Evolutionary conservation across 176 grass and related monocot genomes (phyloP).

Genomic region (Bromus sterilis): DNA sequence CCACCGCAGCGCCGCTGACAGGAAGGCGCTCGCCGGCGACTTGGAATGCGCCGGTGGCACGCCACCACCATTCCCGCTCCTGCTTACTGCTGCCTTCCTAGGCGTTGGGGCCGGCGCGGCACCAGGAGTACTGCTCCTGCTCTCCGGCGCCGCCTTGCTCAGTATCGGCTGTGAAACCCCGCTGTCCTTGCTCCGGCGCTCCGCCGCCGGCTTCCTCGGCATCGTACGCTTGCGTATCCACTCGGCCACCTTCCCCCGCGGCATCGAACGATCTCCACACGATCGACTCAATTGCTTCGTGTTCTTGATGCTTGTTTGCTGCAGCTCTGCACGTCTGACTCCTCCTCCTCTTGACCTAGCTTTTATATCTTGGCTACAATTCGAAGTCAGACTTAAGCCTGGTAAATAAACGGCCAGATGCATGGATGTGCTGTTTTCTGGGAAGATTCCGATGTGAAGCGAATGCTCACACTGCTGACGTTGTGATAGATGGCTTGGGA

Average conservation of each 20-base stretch:
- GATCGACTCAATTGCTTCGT: too few relatives aligned
- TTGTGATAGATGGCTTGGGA: background rate
- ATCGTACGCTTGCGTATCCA: slow-evolving; percentile 30
- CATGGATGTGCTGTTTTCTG: background rate
- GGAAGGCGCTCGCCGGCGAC: background rate
- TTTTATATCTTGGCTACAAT: too few relatives aligned
- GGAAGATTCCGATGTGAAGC: slow-evolving; percentile 12
- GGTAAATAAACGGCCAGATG: too few relatives aligned
- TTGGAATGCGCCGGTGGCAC: background rate
- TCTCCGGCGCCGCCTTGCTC: background rate
- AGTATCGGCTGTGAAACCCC: background rate
- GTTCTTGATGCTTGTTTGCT: background rate
- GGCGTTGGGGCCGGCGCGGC: too few relatives aligned
- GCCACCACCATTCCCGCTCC: too few relatives aligned
- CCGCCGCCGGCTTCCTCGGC: background rate
- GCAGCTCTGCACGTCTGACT: background rate
- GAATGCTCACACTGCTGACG: background rate
- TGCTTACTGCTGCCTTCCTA: too few relatives aligned
- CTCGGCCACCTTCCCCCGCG: slow-evolving; percentile 11
- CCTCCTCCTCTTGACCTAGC: background rate
- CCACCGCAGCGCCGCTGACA: slow-evolving; percentile 21
- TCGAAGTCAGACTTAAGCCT: too few relatives aligned
- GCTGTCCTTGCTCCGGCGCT: background rate
- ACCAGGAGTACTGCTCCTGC: background rate
- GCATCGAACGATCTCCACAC: background rate